Percentiles rank a stretch among this genome's conserved stretches.
Evolutionary conservation across 208 protist species (phyloP).

Genomic region (Acanthamoeba castellanii): DNA sequence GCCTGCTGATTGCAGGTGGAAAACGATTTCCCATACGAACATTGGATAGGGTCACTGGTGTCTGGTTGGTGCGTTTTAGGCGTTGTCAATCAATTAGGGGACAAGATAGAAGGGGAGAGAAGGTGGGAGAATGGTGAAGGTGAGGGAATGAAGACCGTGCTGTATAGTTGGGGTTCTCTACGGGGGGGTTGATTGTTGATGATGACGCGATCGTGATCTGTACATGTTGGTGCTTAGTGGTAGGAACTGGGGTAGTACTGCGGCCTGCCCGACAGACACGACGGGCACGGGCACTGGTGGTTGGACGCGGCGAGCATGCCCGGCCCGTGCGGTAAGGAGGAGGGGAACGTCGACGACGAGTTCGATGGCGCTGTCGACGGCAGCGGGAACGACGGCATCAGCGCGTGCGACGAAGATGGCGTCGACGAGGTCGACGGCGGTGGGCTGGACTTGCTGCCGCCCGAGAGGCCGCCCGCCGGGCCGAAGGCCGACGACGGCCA

Average conservation of each 20-base stretch:
- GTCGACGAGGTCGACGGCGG: background rate
- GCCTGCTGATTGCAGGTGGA: no score
- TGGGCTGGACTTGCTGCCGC: background rate
- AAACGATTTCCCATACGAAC: no score
- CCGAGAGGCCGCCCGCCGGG: background rate
- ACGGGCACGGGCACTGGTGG: slow-evolving; percentile 13
- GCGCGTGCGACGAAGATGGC: background rate
- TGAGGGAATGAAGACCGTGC: background rate
- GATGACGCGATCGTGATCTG: background rate
- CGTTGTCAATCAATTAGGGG: background rate
- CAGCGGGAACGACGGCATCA: background rate
- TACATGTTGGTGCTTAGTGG: background rate
- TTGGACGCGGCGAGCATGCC: background rate
- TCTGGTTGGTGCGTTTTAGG: no score
- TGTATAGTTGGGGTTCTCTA: background rate
- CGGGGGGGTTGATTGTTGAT: background rate
- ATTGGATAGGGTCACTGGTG: no score
- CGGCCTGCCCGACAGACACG: background rate
- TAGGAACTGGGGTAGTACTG: background rate
- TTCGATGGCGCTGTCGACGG: background rate
- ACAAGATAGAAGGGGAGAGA: background rate
- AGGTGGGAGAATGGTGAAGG: background rate
- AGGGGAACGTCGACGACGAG: background rate
- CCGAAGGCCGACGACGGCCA: background rate
- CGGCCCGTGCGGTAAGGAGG: background rate